phyloP scores from a whole-genome alignment of 176 grass and related monocot genomes.

The Avena sativa region DNA sequence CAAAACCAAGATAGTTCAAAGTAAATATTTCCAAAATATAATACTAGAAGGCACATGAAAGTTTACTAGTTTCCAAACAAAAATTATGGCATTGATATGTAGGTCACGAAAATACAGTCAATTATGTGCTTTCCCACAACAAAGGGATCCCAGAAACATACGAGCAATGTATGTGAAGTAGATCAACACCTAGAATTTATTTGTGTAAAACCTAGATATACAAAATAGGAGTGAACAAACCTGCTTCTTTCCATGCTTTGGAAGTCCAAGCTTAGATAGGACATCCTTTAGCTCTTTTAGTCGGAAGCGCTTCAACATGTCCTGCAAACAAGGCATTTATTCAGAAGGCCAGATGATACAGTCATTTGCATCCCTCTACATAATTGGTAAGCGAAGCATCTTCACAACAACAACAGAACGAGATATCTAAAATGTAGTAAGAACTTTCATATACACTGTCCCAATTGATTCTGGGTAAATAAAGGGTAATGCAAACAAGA shows the following conservation, averaged over 20 bases:
- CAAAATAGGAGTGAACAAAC: slow-evolving; percentile 41
- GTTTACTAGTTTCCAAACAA: neutral
- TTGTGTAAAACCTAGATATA: slow-evolving; percentile 9
- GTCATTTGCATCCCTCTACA: neutral
- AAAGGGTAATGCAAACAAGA: neutral
- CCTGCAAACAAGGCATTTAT: slow-evolving; percentile 15
- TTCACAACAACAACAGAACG: neutral
- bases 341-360: slow-evolving; percentile 4
- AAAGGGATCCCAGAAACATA: slow-evolving; percentile 9
- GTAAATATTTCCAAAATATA: slow-evolving; percentile 11
- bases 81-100: neutral
- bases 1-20: slow-evolving; percentile 26
- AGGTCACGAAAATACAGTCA: neutral
- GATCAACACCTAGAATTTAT: neutral
- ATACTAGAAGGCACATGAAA: neutral
- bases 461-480: neutral
- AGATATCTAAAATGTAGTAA: neutral
- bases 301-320: slow-evolving; percentile 52
- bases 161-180: neutral
- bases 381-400: slow-evolving; percentile 2
- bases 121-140: neutral
- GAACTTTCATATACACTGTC: neutral
- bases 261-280: slow-evolving; percentile 64
- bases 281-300: slow-evolving; percentile 93
- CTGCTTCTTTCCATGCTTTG: slow-evolving; percentile 90